Evolutionary conservation across 495 filamentous ascomycete species (phyloP).

Genomic region (Lepidopterella palustris): DNA sequence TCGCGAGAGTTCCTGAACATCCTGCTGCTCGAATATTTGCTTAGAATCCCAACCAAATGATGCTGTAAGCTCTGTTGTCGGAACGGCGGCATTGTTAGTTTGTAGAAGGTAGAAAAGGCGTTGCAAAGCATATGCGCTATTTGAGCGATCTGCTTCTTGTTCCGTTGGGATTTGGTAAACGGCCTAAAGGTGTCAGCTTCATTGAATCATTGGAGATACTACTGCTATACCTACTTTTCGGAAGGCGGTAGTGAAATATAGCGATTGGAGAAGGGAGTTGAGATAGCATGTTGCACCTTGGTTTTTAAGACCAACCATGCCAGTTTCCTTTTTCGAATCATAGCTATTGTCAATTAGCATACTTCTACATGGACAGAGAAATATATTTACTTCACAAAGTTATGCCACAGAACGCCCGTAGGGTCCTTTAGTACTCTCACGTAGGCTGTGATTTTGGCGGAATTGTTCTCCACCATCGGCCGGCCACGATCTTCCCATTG

Average conservation of each 20-base stretch:
- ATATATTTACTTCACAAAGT: slow-evolving; percentile 70
- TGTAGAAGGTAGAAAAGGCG: slow-evolving; percentile 92
- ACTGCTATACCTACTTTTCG: slow-evolving; percentile 59
- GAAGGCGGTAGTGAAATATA: slow-evolving; percentile 97
- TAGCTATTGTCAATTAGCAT: slow-evolving; percentile 49
- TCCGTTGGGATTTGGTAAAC: slow-evolving; percentile 94
- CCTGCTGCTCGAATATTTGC: slow-evolving; percentile 98
- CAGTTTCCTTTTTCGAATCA: slow-evolving; percentile 97
- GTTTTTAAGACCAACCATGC: slow-evolving; percentile 93
- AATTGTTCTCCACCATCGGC: slow-evolving; percentile 83
- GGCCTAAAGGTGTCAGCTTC: slow-evolving; percentile 49
- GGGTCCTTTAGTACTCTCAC: slow-evolving; percentile 93
- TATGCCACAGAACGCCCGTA: slow-evolving; percentile 98
- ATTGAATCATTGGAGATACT: neutral
- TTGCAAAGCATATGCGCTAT: slow-evolving; percentile 91
- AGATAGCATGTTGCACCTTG: slow-evolving; percentile 98
- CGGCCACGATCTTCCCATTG: slow-evolving; percentile 60
- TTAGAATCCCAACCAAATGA: slow-evolving; percentile 98
- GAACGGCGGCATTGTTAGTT: slow-evolving; percentile 70
- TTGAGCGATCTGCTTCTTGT: slow-evolving; percentile 66
- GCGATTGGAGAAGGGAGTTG: slow-evolving; percentile 91
- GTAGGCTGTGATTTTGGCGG: slow-evolving; percentile 83
- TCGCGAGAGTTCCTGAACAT: slow-evolving; percentile 92
- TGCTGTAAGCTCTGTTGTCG: slow-evolving; percentile 84
- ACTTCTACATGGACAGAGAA: neutral